A percentile compares a stretch with the other conserved stretches of the same genome.
phyloP scores from a whole-genome alignment of 352 stramenopile species.

The Phytophthora capsici region DNA sequence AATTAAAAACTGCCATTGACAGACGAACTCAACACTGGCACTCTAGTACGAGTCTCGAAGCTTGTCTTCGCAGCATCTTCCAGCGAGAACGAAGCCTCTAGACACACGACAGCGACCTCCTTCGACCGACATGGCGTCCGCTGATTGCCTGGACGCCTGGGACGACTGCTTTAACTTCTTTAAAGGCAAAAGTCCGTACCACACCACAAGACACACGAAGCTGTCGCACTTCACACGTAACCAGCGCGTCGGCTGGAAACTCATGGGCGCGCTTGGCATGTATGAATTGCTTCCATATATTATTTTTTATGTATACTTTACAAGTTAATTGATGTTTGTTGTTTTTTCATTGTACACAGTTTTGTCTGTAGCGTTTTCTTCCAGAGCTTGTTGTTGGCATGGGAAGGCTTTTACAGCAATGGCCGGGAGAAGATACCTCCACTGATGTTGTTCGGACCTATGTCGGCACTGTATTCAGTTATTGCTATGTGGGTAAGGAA shows the following conservation, averaged over 20 bases:
- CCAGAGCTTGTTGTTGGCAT: slow-evolving; percentile 52
- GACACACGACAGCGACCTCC: background rate
- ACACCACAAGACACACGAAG: slow-evolving; percentile 50
- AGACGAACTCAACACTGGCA: slow-evolving; percentile 11
- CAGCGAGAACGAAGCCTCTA: slow-evolving; percentile 1
- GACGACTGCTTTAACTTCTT: slow-evolving; percentile 76
- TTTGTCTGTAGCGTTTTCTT: slow-evolving; percentile 64
- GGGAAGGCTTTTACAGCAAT: slow-evolving; percentile 51
- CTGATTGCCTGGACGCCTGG: slow-evolving; percentile 50
- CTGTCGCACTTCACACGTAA: slow-evolving; percentile 55
- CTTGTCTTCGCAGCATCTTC: background rate
- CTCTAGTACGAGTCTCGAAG: background rate
- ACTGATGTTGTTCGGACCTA: slow-evolving; percentile 49
- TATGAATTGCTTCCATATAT: slow-evolving; percentile 23
- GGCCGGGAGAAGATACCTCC: slow-evolving; percentile 61
- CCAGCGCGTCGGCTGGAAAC: slow-evolving; percentile 69
- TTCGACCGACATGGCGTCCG: slow-evolving; percentile 22
- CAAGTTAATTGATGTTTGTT: too few relatives aligned
- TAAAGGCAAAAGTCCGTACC: slow-evolving; percentile 66
- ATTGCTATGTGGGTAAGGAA: slow-evolving; percentile 59
- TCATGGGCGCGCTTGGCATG: slow-evolving; percentile 57
- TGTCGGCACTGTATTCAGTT: slow-evolving; percentile 56
- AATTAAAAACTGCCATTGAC: slow-evolving; percentile 22
- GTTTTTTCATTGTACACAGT: slow-evolving; percentile 18
- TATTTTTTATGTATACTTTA: background rate